Base-by-base conservation (phyloP, 2,329 filamentous ascomycete species). In the Neofusicoccum parvum region DNA sequence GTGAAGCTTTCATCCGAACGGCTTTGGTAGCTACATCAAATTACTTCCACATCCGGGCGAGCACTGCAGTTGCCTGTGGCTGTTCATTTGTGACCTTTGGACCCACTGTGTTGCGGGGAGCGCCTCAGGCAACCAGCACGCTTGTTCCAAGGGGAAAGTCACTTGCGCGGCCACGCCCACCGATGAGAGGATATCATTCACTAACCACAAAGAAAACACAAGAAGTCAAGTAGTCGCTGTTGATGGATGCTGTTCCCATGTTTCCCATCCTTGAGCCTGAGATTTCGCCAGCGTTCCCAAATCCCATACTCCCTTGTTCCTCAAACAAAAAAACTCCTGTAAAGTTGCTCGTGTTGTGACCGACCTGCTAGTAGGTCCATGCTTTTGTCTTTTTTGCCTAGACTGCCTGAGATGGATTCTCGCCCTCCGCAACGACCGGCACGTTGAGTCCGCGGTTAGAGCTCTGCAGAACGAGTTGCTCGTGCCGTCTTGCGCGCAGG, bases 401-500 rank as follows among this genome's bases (percentile, higher is more conserved):
- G 27, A 60, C 62, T 2, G 62, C 43, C 27, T 53, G 48, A 3
- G 54, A 49, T 10, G 64, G 64, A 23, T 23, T 41, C 82, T 98
- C 95, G 53, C 91, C 92, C 72, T 92, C 89, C 0, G 93, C 94
- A 71, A 99, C 91, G 65, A 99, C 86, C 2, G 95, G 90, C 46
- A 96, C 87, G 17, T 88, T 89, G 62, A 98, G 82, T 1, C 94
- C 94, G 41, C 95, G 86, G 72, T 97, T 94, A 0, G 95, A 95
- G 75, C 92, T 97, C 76, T 96, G 94, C 70, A 97, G 81, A 5
- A 99, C 92, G 59, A 99, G 83, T 76, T 95, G 92, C 80, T 99
- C 95, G 75, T 98, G 95, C 73, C 92, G 86, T 75, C 94, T 86
- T 43, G 93, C 95, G 70, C 89, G 87, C 68, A 98, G 80, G 75